Conservation (phyloP, 805 yeast species). For the Maudiozyma serrabonitensis region DNA sequence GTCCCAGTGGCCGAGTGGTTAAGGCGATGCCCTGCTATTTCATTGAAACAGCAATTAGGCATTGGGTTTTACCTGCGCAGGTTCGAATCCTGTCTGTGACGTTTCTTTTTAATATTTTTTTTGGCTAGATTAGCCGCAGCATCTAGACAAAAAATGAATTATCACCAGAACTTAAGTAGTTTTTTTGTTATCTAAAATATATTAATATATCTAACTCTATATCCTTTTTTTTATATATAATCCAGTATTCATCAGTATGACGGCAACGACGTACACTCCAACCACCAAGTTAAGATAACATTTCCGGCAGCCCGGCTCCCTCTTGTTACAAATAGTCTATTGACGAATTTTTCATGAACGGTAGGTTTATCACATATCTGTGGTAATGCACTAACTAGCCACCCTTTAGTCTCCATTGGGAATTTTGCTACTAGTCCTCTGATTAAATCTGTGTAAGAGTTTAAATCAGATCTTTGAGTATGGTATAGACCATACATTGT, state of each 20-base stretch:
- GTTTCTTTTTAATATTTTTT: slow-evolving; percentile 37
- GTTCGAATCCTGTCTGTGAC: slow-evolving; percentile 99
- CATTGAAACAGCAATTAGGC: slow-evolving; percentile 48
- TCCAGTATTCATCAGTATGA: slow-evolving; percentile 1
- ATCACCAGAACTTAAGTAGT: not conserved
- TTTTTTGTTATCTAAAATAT: not conserved
- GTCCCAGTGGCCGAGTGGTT: slow-evolving; percentile 89
- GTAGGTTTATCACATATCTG: slow-evolving; percentile 21
- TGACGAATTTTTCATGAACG: slow-evolving; percentile 38
- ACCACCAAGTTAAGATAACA: slow-evolving; percentile 55
- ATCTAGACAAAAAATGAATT: no score
- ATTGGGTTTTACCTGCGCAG: slow-evolving; percentile 93
- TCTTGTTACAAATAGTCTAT: slow-evolving; percentile 50
- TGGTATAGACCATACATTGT: slow-evolving; percentile 39
- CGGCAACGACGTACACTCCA: slow-evolving; percentile 43
- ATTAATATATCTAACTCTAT: not conserved
- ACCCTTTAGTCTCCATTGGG: slow-evolving; percentile 38
- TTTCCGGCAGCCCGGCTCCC: slow-evolving; percentile 56
- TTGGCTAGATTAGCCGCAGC: not conserved
- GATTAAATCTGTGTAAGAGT: slow-evolving; percentile 44
- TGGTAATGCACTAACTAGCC: slow-evolving; percentile 34
- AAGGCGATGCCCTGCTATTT: slow-evolving; percentile 86
- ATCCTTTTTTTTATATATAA: not conserved
- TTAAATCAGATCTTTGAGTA: slow-evolving; percentile 49
- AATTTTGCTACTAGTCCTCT: slow-evolving; percentile 41